phyloP scores from a whole-genome alignment of 2,329 filamentous ascomycete genomes.

The Aspergillus spinulosporus region DNA sequence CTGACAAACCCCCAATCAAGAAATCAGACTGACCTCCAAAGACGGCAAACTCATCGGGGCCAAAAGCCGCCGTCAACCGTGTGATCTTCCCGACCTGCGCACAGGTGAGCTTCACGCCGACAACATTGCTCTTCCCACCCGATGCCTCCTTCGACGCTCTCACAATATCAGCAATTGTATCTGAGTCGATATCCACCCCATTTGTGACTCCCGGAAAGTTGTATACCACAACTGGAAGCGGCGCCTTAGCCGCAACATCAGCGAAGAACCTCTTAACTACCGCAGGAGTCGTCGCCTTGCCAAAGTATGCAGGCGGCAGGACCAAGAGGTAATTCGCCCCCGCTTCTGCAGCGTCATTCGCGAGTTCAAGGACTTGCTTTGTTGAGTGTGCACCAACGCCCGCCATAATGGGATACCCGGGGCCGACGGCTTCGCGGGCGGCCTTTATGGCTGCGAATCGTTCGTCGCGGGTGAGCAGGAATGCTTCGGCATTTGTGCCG shows the following conservation, averaged over 20 bases:
- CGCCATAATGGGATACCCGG: constrained; percentile 60
- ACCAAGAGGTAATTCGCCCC: constrained; percentile 64
- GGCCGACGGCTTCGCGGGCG: constrained; percentile 56
- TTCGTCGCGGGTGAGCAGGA: constrained; percentile 60
- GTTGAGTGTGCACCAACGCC: constrained; percentile 67
- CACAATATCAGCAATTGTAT: constrained; percentile 58
- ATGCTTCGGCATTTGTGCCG: constrained; percentile 58
- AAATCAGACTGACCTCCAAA: constrained; percentile 75
- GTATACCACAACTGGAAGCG: constrained; percentile 63
- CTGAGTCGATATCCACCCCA: constrained; percentile 67
- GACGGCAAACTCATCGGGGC: constrained; percentile 61
- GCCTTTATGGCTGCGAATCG: constrained; percentile 56
- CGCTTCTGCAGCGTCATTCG: constrained; percentile 59
- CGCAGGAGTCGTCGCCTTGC: constrained; percentile 59
- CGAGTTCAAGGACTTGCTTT: constrained; percentile 61
- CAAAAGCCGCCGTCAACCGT: constrained; percentile 55
- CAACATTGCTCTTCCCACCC: constrained; percentile 54
- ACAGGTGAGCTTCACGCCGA: constrained; percentile 67
- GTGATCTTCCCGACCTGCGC: constrained; percentile 63
- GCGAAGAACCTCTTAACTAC: constrained; percentile 62
- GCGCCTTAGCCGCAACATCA: constrained; percentile 54
- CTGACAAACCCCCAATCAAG: constrained; percentile 56
- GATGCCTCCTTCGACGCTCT: constrained; percentile 36
- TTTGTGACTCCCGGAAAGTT: constrained; percentile 70
- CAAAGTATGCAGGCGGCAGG: constrained; percentile 65